Evolutionary conservation across 306 rosid genomes (phyloP).

Genomic region (Prinsepia uniflora): DNA sequence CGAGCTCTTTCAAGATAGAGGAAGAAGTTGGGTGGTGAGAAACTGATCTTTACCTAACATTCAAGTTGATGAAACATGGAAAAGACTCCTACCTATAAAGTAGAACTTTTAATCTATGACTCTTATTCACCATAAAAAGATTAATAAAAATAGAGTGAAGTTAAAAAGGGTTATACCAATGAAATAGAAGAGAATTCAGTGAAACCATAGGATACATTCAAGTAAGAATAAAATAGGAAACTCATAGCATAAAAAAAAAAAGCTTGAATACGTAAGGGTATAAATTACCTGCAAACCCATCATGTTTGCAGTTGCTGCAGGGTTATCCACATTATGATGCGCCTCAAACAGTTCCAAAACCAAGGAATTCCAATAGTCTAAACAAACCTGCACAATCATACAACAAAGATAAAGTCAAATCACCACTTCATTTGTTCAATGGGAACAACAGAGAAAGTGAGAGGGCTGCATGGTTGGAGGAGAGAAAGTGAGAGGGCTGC

Average conservation of each 20-base stretch:
- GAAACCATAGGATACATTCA: neutral
- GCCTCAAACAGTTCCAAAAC: slow-evolving; percentile 70
- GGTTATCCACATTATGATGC: slow-evolving; percentile 44
- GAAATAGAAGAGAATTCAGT: neutral
- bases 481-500: neutral
- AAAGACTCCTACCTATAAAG: neutral
- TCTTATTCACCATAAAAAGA: too few relatives aligned
- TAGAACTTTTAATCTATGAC: neutral
- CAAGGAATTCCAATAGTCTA: slow-evolving; percentile 94
- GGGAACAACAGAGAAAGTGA: neutral
- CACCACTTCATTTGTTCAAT: neutral
- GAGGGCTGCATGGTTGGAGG: neutral
- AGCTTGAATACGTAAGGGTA: neutral
- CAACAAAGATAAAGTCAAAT: slow-evolving; percentile 4
- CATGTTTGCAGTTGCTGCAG: slow-evolving; percentile 50
- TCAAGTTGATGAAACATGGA: too few relatives aligned
- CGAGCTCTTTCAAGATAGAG: too few relatives aligned
- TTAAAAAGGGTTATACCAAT: neutral
- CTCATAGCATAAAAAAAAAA: slow-evolving; percentile 2
- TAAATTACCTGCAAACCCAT: slow-evolving; percentile 57
- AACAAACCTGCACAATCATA: slow-evolving; percentile 65
- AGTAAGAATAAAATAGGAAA: neutral
- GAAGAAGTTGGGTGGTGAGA: too few relatives aligned
- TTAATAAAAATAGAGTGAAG: too few relatives aligned
- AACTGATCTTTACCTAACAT: too few relatives aligned